Conservation (phyloP, 2,329 filamentous ascomycete species). For the Hawksworthiomyces lignivorus region DNA sequence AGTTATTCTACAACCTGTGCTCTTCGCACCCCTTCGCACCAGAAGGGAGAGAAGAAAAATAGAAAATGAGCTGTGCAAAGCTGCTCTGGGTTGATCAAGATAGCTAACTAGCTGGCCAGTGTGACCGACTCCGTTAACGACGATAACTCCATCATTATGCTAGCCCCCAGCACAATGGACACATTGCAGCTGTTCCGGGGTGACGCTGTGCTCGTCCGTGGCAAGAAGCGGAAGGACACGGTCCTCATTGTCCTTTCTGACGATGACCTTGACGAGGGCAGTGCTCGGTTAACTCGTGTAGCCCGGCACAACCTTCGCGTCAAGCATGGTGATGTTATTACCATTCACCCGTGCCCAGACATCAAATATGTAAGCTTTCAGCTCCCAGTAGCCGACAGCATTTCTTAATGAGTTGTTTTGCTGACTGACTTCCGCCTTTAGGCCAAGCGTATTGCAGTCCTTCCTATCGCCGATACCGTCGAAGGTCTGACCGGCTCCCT, state of each 20-base stretch:
- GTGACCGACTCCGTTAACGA: slow-evolving; percentile 98
- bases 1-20: slow-evolving; percentile 19
- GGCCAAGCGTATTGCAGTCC: slow-evolving; percentile 98
- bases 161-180: slow-evolving; percentile 99
- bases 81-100: background rate
- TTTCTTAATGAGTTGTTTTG: background rate
- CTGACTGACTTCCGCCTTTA: slow-evolving; percentile 29
- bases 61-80: too few relatives aligned
- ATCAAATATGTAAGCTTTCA: slow-evolving; percentile 92
- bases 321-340: slow-evolving; percentile 97
- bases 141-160: slow-evolving; percentile 98
- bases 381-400: too few relatives aligned
- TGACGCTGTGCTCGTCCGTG: slow-evolving; percentile 95
- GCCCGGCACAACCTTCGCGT: slow-evolving; percentile 97
- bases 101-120: slow-evolving; percentile 42
- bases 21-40: too few relatives aligned
- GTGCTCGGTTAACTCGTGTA: slow-evolving; percentile 94
- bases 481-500: slow-evolving; percentile 96
- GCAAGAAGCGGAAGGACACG: slow-evolving; percentile 99
- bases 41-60: too few relatives aligned
- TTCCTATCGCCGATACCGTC: slow-evolving; percentile 95
- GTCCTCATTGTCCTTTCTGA: slow-evolving; percentile 96
- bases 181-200: slow-evolving; percentile 95
- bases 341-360: slow-evolving; percentile 93
- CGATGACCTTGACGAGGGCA: slow-evolving; percentile 96